Base-by-base conservation (phyloP, 2,329 filamentous ascomycete genomes). In the Neofusicoccum cordaticola region DNA sequence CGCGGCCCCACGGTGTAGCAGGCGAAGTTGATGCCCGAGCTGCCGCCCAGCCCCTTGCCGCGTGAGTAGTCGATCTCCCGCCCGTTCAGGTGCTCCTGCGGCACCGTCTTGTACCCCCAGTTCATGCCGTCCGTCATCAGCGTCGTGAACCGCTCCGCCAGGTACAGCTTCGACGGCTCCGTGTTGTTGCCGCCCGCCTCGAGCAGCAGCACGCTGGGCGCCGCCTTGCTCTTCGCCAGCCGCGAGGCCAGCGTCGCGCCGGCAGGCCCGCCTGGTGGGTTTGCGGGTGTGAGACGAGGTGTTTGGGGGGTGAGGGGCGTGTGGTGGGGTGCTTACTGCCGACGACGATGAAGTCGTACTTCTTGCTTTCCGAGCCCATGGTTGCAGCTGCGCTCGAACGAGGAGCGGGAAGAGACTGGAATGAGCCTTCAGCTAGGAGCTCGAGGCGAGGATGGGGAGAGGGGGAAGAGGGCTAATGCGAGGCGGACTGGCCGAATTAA, bases 181-280 rank as follows among this genome's bases (percentile, higher is more conserved):
- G 41, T 22, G 53, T 86, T 84, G 7, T 70, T 68, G 1, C 78
- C 75, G 11, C 88, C 88, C 1, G 86, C 87, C 73, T 90, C 87
- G 2, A 90, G 74, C 0, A 90, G 79, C 1, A 89, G 80, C 1
- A 90, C 82, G 0, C 72, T 79, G 0, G 86, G 87, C 8, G 74
- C 77, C 41, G 78, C 77, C 0, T 77, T 42, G 0, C 83, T 76
- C 17, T 77, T 73, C 1, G 85, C 81, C 3, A 90, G 81, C 0
- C 79, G 76, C 1, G 82, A 75, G 0, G 87, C 87, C 13, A 89
- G 71, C 1, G 83, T 77, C 56, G 83, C 83, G 7, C 88, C 88
- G 7, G 87, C 81, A 2, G 87, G 84, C n/a, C 87, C 87, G 66
- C 80, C 86, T 86, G 65, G 13, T 9, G 11, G 4, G 8, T 42